phyloP scores from a whole-genome alignment of 2,329 filamentous ascomycete species.

The Hypoxylon sp. region DNA sequence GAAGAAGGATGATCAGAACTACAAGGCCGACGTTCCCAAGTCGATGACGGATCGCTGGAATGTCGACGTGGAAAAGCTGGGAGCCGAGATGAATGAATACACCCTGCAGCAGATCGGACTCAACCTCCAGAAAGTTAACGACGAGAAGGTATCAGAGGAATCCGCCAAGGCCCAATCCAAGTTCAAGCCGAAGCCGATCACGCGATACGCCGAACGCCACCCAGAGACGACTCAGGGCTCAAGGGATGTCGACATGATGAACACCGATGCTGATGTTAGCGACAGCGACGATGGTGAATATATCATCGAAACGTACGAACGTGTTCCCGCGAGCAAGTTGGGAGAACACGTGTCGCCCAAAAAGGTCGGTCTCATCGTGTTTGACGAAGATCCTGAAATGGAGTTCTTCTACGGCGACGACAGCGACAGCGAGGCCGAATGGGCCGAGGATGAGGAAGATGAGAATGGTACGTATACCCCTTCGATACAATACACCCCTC shows the following conservation, averaged over 20 bases:
- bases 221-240: slow-evolving; percentile 49
- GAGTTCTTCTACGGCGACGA: slow-evolving; percentile 68
- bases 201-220: slow-evolving; percentile 64
- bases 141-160: slow-evolving; percentile 48
- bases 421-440: slow-evolving; percentile 68
- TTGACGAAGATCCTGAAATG: slow-evolving; percentile 65
- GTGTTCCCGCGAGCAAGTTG: slow-evolving; percentile 62
- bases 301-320: slow-evolving; percentile 70
- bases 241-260: slow-evolving; percentile 41
- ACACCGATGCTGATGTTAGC: slow-evolving; percentile 47
- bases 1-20: slow-evolving; percentile 20
- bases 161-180: slow-evolving; percentile 44
- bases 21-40: slow-evolving; percentile 42
- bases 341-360: slow-evolving; percentile 56
- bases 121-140: slow-evolving; percentile 58
- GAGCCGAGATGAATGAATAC: slow-evolving; percentile 52
- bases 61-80: slow-evolving; percentile 46
- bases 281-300: slow-evolving; percentile 64
- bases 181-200: slow-evolving; percentile 63
- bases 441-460: slow-evolving; percentile 67
- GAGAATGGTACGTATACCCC: slow-evolving; percentile 62
- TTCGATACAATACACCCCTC: background rate
- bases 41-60: slow-evolving; percentile 49
- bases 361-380: slow-evolving; percentile 63
- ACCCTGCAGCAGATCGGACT: slow-evolving; percentile 65